phyloP scores from a whole-genome alignment of 1,284 basidiomycete species.

The Malassezia obtusa region DNA sequence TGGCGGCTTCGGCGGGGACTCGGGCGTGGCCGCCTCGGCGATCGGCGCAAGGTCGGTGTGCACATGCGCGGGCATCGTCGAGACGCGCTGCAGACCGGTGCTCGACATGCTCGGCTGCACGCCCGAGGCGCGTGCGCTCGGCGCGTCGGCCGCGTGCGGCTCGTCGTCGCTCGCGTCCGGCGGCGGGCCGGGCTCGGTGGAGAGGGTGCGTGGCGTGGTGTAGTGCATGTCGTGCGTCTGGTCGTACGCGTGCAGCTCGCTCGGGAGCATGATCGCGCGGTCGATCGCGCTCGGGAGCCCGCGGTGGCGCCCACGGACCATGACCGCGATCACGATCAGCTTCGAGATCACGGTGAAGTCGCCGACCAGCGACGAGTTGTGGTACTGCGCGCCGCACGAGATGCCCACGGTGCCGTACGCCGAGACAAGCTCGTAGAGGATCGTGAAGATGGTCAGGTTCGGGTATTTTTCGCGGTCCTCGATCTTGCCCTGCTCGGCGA shows the following conservation, averaged over 20 bases:
- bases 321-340: slow-evolving; percentile 65
- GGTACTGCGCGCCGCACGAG: slow-evolving; percentile 63
- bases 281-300: slow-evolving; percentile 69
- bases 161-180: too few species aligned
- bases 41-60: too few species aligned
- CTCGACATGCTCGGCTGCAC: too few species aligned
- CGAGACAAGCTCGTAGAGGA: slow-evolving; percentile 69
- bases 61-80: too few species aligned
- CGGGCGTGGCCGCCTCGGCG: too few species aligned
- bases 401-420: slow-evolving; percentile 53
- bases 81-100: too few species aligned
- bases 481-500: slow-evolving; percentile 42
- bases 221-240: not conserved
- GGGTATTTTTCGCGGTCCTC: slow-evolving; percentile 25
- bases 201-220: too few species aligned
- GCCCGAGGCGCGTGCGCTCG: too few species aligned
- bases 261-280: slow-evolving; percentile 55
- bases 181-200: too few species aligned
- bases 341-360: slow-evolving; percentile 72
- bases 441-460: slow-evolving; percentile 52
- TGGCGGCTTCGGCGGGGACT: too few species aligned
- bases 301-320: slow-evolving; percentile 85
- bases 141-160: too few species aligned
- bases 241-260: slow-evolving; percentile 19
- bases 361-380: slow-evolving; percentile 66